These are phyloP conservation scores for Solanum pennellii DNA, from an alignment of 257 asterid species.

Conservation along the genomic window DNA sequence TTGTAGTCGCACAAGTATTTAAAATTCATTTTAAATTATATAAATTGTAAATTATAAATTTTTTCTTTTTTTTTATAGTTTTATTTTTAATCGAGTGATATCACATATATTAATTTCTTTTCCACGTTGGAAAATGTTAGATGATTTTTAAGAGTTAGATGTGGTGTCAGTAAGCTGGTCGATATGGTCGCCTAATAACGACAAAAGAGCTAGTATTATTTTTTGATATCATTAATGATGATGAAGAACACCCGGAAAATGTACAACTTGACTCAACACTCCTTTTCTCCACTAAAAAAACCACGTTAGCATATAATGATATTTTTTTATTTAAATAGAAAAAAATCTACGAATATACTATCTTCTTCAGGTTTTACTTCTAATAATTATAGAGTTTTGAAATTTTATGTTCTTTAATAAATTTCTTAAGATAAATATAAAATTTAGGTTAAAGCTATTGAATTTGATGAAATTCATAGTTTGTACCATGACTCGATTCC, in stretches of 20 bases:
- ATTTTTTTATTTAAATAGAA: background rate
- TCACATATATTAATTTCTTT: background rate
- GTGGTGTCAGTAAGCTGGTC: background rate
- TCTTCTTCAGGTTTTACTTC: too few species aligned
- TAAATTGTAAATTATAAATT: too few species aligned
- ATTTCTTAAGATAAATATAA: too few species aligned
- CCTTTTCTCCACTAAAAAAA: background rate
- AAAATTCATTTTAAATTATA: too few species aligned
- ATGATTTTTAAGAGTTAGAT: background rate
- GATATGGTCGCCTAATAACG: slow-evolving; percentile 13
- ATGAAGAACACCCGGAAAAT: background rate
- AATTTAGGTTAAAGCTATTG: background rate
- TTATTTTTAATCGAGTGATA: too few species aligned
- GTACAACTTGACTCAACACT: background rate
- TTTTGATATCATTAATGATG: background rate
- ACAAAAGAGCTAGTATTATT: slow-evolving; percentile 6
- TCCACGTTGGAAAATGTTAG: background rate
- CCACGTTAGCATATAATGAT: too few species aligned
- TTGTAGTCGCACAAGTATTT: background rate
- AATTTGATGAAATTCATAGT: background rate
- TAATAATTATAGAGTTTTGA: background rate
- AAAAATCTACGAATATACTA: background rate
- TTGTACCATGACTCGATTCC: background rate
- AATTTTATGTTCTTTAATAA: too few species aligned
- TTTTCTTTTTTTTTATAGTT: too few species aligned